Conservation (phyloP, 192 early-diverging fungal genomes). For the Backusella parvicylindrica region DNA sequence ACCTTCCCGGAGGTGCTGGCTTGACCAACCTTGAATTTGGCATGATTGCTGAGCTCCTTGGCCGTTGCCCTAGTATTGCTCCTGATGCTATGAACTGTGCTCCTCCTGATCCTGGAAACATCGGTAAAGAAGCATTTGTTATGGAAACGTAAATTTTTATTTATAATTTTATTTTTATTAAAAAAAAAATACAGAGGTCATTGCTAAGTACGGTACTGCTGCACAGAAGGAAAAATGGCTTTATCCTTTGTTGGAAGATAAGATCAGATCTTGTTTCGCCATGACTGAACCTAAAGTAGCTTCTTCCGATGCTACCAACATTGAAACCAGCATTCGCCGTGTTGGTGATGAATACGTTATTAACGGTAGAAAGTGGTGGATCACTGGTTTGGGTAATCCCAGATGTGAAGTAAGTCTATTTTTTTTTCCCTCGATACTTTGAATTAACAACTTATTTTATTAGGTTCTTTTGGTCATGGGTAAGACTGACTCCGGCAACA, state of each 20-base stretch:
- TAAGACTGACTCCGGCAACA: constrained; percentile 68
- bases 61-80: constrained; percentile 73
- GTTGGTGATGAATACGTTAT: constrained; percentile 63
- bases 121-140: constrained; percentile 41
- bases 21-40: constrained; percentile 95
- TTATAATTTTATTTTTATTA: not conserved
- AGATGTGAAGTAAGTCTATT: constrained; percentile 75
- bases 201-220: constrained; percentile 88
- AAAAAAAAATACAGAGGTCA: constrained; percentile 59
- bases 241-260: constrained; percentile 79
- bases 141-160: not conserved
- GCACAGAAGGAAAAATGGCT: constrained; percentile 83
- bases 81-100: constrained; percentile 93
- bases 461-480: constrained; percentile 59
- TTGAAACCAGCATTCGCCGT: constrained; percentile 75
- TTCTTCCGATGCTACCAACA: constrained; percentile 98
- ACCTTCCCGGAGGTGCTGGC: constrained; percentile 81
- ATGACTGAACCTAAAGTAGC: constrained; percentile 98
- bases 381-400: constrained; percentile 93
- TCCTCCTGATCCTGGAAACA: constrained; percentile 98
- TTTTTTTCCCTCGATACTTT: not conserved
- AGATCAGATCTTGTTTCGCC: constrained; percentile 95
- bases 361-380: constrained; percentile 97
- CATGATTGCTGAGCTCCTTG: constrained; percentile 86
- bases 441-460: not conserved